These are phyloP conservation scores for Rhizophagus clarus DNA, from an alignment of 192 early-diverging fungal genomes.

Conservation along the genomic window DNA sequence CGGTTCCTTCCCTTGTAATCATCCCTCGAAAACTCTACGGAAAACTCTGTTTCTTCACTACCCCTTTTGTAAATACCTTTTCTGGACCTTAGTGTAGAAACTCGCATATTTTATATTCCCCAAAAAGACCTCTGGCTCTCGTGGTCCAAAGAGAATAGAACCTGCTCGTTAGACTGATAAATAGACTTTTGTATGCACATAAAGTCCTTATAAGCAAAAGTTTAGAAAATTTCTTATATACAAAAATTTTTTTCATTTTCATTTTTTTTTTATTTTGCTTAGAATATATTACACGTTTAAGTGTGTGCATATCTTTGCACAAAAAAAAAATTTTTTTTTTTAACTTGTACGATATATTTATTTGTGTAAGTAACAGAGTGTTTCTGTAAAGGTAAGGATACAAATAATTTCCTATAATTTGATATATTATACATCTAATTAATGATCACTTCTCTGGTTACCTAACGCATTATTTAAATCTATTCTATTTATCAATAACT, in stretches of 20 bases:
- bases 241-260: conserved; percentile 23
- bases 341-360: conserved; percentile 36
- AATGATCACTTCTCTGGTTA: neutral
- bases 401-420: neutral
- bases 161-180: conserved; percentile 18
- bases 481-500: neutral
- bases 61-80: conserved; percentile 21
- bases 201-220: conserved; percentile 7
- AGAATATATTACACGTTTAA: conserved; percentile 11
- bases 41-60: conserved; percentile 18
- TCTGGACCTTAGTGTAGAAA: conserved; percentile 15
- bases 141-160: conserved; percentile 13
- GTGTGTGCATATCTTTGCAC: conserved; percentile 30
- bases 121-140: conserved; percentile 19
- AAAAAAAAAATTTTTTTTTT: conserved; percentile 24
- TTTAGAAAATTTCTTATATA: neutral
- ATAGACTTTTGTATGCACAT: conserved; percentile 20
- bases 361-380: conserved; percentile 32
- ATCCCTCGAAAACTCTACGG: conserved; percentile 5
- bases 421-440: neutral
- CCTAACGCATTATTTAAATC: neutral
- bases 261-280: conserved; percentile 8
- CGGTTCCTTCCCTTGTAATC: conserved; percentile 5
- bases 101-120: conserved; percentile 11
- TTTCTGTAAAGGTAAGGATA: conserved; percentile 32